Percentiles rank a stretch among this genome's conserved stretches.
phyloP scores from a whole-genome alignment of 305 asterid genomes.

The Fraxinus sp. region DNA sequence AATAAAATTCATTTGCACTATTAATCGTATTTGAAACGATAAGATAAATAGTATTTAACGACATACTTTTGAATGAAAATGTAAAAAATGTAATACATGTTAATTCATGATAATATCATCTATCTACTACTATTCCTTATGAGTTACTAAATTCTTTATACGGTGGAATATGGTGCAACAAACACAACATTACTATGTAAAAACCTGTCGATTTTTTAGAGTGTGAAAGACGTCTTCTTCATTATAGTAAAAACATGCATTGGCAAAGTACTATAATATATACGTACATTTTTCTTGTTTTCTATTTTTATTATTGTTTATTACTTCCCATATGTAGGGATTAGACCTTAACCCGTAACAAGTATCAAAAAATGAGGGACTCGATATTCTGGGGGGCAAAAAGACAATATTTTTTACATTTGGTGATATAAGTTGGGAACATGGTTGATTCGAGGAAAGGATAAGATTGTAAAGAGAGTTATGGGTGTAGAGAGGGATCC shows the following conservation, averaged over 20 bases:
- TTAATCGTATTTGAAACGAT: too few species aligned
- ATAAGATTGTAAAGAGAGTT: constrained; percentile 1
- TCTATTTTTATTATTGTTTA: neutral
- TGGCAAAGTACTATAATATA: neutral
- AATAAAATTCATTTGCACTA: neutral
- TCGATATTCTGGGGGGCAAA: neutral
- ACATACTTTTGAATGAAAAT: neutral
- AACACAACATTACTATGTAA: neutral
- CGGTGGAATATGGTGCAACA: neutral
- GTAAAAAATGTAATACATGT: neutral
- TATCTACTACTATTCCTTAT: neutral
- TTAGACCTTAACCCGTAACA: neutral
- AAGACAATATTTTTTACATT: neutral
- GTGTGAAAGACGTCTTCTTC: neutral
- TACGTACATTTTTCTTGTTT: neutral
- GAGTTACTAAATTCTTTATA: neutral
- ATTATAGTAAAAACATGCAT: neutral
- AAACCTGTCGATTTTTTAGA: neutral
- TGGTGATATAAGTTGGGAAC: neutral
- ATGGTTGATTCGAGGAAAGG: neutral
- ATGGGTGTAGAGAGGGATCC: neutral
- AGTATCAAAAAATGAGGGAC: neutral
- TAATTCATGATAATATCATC: neutral
- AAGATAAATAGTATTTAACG: neutral
- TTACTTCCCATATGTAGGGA: neutral